Conservation (phyloP, 176 grass and related monocot species). For the Rhynchospora pubera region DNA sequence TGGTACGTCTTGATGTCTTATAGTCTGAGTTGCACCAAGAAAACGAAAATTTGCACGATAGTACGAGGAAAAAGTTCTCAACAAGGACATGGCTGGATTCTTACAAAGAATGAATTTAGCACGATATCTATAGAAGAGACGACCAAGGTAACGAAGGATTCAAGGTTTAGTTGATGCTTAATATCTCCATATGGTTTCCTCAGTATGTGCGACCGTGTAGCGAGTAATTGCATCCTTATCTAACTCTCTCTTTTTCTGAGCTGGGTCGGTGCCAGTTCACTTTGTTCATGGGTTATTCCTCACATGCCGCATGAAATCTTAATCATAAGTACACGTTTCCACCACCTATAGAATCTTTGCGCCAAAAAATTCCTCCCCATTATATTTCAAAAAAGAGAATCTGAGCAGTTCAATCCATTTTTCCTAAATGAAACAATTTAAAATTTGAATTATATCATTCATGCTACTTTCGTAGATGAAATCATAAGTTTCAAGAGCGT, state of each 20-base stretch:
- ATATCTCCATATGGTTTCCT: not conserved
- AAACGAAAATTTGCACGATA: not conserved
- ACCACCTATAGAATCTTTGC: not conserved
- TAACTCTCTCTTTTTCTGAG: no score
- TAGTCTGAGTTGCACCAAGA: not conserved
- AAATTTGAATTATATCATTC: no score
- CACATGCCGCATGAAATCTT: not conserved
- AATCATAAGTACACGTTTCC: no score
- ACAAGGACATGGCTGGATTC: not conserved
- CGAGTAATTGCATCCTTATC: not conserved
- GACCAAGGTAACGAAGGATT: not conserved
- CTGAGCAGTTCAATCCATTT: not conserved
- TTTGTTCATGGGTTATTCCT: not conserved
- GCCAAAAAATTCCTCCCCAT: not conserved
- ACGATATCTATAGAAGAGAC: not conserved
- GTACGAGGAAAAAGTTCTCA: slow-evolving; percentile 19
- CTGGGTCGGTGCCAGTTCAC: no score
- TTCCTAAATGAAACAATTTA: not conserved
- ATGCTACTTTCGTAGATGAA: no score
- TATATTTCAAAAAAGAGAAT: not conserved
- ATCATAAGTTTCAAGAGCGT: no score
- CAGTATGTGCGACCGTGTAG: not conserved
- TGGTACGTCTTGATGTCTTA: not conserved
- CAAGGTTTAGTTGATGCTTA: not conserved
- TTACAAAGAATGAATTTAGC: not conserved